Conservation (phyloP, 2,329 filamentous ascomycete genomes). For the Helicocarpus griseus region DNA sequence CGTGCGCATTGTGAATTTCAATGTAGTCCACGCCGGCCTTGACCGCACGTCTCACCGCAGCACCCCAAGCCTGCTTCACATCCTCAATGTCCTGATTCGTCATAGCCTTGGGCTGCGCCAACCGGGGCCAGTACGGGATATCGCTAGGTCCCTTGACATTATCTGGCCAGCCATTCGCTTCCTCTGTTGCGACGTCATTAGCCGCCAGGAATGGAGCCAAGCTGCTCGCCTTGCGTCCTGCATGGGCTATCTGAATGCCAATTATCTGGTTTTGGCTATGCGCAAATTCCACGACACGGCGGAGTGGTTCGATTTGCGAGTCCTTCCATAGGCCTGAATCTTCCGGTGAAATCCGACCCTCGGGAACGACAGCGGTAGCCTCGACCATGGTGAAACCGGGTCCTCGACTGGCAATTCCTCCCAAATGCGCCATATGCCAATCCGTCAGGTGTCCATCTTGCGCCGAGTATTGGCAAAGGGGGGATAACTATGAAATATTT, state of each 20-base stretch:
- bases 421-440: conserved; percentile 75
- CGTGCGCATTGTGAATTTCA: conserved; percentile 72
- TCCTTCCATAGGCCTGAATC: conserved; percentile 78
- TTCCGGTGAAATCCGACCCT: conserved; percentile 71
- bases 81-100: conserved; percentile 57
- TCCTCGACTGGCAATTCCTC: conserved; percentile 63
- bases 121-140: conserved; percentile 46
- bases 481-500: conserved; percentile 37
- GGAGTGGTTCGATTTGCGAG: conserved; percentile 50
- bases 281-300: conserved; percentile 21
- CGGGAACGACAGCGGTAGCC: conserved; percentile 62
- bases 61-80: conserved; percentile 54
- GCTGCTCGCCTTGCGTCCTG: conserved; percentile 58
- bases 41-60: conserved; percentile 50
- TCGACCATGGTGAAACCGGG: conserved; percentile 63
- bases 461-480: conserved; percentile 58
- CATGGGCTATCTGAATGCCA: conserved; percentile 68
- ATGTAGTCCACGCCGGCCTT: conserved; percentile 66
- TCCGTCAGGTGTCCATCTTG: conserved; percentile 64
- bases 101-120: conserved; percentile 54
- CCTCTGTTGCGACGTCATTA: conserved; percentile 46
- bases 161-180: conserved; percentile 45
- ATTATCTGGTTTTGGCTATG: conserved; percentile 53
- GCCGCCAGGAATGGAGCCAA: conserved; percentile 53
- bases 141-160: conserved; percentile 49